phyloP scores from a whole-genome alignment of 257 asterid species.

The Mentha longifolia region DNA sequence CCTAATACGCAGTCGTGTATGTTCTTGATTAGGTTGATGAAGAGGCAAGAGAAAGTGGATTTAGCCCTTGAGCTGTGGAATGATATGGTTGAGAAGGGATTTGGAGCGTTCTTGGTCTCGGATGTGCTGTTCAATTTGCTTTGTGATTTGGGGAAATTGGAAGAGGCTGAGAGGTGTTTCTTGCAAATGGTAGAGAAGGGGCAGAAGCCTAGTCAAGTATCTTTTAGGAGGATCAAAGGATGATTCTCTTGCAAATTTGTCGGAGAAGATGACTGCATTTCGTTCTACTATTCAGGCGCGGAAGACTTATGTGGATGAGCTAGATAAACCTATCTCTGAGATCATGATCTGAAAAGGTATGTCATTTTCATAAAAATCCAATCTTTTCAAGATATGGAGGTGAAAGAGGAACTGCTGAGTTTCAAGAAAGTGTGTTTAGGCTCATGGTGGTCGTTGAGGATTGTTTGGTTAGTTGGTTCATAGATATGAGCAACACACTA shows the following conservation, averaged over 20 bases:
- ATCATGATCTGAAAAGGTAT: slow-evolving; percentile 25
- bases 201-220: slow-evolving; percentile 77
- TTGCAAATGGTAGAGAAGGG: slow-evolving; percentile 88
- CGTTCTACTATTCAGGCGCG: slow-evolving; percentile 42
- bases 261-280: slow-evolving; percentile 73
- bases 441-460: no score
- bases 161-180: slow-evolving; percentile 86
- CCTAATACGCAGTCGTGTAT: slow-evolving; percentile 88
- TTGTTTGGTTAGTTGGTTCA: no score
- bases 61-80: slow-evolving; percentile 85
- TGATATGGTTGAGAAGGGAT: slow-evolving; percentile 85
- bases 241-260: slow-evolving; percentile 51
- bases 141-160: slow-evolving; percentile 74
- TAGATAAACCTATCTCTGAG: slow-evolving; percentile 48
- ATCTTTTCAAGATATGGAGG: background rate
- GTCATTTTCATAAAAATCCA: background rate
- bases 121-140: slow-evolving; percentile 80
- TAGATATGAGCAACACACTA: no score
- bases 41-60: slow-evolving; percentile 72
- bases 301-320: slow-evolving; percentile 41
- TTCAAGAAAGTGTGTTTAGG: no score
- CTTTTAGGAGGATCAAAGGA: slow-evolving; percentile 80
- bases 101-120: slow-evolving; percentile 82
- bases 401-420: no score
- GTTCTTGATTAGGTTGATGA: slow-evolving; percentile 77